Evolutionary conservation across 306 rosid genomes (phyloP).

Genomic region (Cucumis sativus): DNA sequence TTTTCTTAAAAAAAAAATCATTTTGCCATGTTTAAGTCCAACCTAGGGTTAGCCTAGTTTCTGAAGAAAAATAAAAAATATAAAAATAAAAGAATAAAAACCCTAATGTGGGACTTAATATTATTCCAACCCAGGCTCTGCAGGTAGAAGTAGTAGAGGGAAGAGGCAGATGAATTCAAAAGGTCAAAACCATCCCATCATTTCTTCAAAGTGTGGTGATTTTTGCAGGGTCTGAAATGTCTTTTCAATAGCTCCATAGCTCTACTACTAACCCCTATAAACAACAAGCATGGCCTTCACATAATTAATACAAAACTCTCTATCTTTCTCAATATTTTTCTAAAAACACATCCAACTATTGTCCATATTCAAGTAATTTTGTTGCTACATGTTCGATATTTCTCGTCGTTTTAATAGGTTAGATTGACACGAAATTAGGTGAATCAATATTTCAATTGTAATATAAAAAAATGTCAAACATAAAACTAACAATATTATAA

Average conservation of each 20-base stretch:
- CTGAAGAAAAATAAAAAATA: neutral
- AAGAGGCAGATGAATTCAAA: constrained; percentile 1
- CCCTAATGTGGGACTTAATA: constrained; percentile 1
- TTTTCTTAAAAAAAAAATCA: too few relatives aligned
- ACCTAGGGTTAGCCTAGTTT: neutral
- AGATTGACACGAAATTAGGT: too few relatives aligned
- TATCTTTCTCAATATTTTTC: neutral
- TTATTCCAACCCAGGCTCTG: neutral
- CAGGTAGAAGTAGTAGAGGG: neutral
- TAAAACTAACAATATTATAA: too few relatives aligned
- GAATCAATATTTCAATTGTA: too few relatives aligned
- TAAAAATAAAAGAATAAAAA: neutral
- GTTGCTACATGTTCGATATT: too few relatives aligned
- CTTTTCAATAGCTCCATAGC: constrained; percentile 10
- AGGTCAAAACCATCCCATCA: constrained; percentile 12
- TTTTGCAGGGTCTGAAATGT: constrained; percentile 9
- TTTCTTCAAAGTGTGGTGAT: constrained; percentile 9
- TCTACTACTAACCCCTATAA: neutral
- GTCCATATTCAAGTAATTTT: too few relatives aligned
- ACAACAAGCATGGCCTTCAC: neutral
- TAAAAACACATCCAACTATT: too few relatives aligned
- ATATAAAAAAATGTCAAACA: too few relatives aligned
- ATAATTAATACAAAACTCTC: neutral
- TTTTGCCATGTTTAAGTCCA: neutral
- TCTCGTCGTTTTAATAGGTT: too few relatives aligned